Base-by-base conservation (phyloP, 2,329 filamentous ascomycete species). In the Aspergillus sp. region DNA sequence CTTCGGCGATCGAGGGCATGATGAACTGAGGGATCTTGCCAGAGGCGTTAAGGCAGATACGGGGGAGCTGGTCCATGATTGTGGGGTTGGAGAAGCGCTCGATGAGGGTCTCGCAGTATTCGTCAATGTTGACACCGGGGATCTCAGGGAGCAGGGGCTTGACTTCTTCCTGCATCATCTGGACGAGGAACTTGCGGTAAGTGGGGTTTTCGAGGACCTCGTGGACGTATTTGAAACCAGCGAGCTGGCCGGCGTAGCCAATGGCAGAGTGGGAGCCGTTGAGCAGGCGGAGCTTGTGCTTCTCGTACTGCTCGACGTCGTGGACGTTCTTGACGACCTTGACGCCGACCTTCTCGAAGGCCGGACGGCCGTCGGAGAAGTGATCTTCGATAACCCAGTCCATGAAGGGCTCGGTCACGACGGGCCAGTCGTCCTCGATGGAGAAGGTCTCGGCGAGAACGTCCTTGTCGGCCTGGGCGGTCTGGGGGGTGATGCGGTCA, bases 81-180 rank as follows among this genome's bases (percentile, higher is more conserved):
- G 80, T 82, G 0, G 81, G 80, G 78, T 83, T 83, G 66, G 79
- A 78, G 74, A 83, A 83, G 39, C 81, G 81, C 69, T 81, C 79
- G 59, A 83, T 77, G 45, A 83, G 77, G 0, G 80, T 83, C 59
- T 76, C 70, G 74, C 79, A 82, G 71, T 83, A 83, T 63, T 79
- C 62, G 62, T 83, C 80, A 51, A 83, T 78, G 64, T 81, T 69
- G 59, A 83, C 80, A 39, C 79, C 81, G 0, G 75, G 73, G 39
- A 83, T 83, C 7, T 74, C 75, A 20, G 81, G 81, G 37, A 83
- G 71, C 15, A 81, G 72, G 0, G 81, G 81, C 73, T 82, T 82
- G 56, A 82, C 80, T 69, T 83, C 81, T 40, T 80, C 64, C 60
- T 83, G 79, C 81, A 83, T 82, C 80, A 83, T 82, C 69, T 82